Conservation (phyloP, 495 filamentous ascomycete genomes). For the Penicillium cinerascens region DNA sequence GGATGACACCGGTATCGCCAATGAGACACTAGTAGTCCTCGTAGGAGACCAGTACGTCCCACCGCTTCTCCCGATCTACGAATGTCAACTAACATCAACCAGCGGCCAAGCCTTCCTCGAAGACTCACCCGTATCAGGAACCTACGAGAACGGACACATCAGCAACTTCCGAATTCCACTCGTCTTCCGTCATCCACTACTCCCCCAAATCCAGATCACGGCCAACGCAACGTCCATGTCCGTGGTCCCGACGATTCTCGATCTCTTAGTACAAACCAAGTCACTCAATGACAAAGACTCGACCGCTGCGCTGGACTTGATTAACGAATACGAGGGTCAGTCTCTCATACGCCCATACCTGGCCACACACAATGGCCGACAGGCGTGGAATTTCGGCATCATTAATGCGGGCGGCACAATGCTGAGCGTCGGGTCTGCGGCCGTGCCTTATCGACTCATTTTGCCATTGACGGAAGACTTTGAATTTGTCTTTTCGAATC, state of each 20-base stretch:
- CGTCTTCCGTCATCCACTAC: constrained; percentile 35
- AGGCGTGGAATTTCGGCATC: constrained; percentile 40
- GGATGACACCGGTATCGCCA: constrained; percentile 34
- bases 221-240: constrained; percentile 31
- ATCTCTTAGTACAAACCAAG: constrained; percentile 34
- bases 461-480: constrained; percentile 33
- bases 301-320: constrained; percentile 26
- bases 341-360: constrained; percentile 30
- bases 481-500: constrained; percentile 34
- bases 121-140: constrained; percentile 1
- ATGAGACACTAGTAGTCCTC: constrained; percentile 43
- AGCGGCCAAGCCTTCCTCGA: constrained; percentile 3
- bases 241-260: constrained; percentile 41
- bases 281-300: constrained; percentile 26
- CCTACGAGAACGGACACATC: constrained; percentile 22
- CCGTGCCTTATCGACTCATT: constrained; percentile 33
- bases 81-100: neutral
- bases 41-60: constrained; percentile 42
- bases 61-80: neutral
- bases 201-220: constrained; percentile 34
- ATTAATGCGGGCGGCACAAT: constrained; percentile 40
- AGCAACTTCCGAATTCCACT: constrained; percentile 40
- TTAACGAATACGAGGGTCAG: constrained; percentile 41
- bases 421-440: constrained; percentile 33
- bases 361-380: constrained; percentile 13